Evolutionary conservation across 2,329 filamentous ascomycete genomes (phyloP).

Genomic region (Beauveria varroae): DNA sequence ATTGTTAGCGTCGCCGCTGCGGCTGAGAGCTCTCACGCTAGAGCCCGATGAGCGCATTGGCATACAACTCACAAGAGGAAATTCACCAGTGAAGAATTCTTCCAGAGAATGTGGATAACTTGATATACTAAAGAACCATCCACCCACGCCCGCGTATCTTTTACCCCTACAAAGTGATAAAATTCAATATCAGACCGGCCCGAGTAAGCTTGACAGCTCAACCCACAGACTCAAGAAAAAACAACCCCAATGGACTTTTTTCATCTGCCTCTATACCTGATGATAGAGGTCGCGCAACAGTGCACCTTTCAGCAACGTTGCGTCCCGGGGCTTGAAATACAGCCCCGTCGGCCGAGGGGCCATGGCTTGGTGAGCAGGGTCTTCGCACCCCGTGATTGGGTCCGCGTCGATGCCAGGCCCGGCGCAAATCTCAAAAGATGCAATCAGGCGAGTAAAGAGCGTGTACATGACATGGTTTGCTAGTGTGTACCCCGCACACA

Average conservation of each 20-base stretch:
- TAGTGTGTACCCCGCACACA: constrained; percentile 7
- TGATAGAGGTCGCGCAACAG: not conserved
- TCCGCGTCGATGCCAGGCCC: not conserved
- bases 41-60: too few species aligned
- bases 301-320: not conserved
- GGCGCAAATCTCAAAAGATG: not conserved
- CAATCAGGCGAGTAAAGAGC: not conserved
- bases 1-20: too few species aligned
- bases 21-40: too few species aligned
- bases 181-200: not conserved
- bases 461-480: constrained; percentile 7
- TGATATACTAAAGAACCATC: not conserved
- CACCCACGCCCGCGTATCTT: not conserved
- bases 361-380: not conserved
- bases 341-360: constrained; percentile 2
- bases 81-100: too few species aligned
- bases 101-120: not conserved
- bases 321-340: not conserved
- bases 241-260: not conserved
- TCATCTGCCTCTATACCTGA: not conserved
- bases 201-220: not conserved
- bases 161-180: not conserved
- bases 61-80: too few species aligned
- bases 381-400: not conserved
- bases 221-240: not conserved